Conservation (phyloP, 345 rosid species). For the Microcos paniculata region DNA sequence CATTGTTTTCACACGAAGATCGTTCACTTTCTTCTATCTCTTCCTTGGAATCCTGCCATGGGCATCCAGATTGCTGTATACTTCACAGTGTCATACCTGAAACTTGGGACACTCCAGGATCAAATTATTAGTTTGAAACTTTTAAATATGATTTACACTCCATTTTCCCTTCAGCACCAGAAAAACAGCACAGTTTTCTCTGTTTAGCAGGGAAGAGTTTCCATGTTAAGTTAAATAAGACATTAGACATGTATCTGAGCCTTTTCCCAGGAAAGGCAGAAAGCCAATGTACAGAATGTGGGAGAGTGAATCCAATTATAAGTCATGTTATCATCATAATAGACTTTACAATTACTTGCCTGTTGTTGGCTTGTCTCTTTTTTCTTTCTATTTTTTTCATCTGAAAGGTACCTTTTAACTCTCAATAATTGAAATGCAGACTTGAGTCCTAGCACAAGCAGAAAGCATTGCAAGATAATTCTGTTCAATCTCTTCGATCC, state of each 20-base stretch:
- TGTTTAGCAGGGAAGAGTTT: not conserved
- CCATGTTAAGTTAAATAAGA: slow-evolving; percentile 3
- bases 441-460: not conserved
- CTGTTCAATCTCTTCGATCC: not conserved
- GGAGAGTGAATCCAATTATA: slow-evolving; percentile 9
- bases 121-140: not conserved
- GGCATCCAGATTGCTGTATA: slow-evolving; percentile 34
- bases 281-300: slow-evolving; percentile 7
- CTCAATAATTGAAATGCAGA: not conserved
- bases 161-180: not conserved
- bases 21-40: slow-evolving; percentile 28
- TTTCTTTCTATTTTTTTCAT: not conserved
- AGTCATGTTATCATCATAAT: slow-evolving; percentile 9
- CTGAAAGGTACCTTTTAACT: slow-evolving; percentile 9
- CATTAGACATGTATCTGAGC: not conserved
- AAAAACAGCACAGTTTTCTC: not conserved
- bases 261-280: not conserved
- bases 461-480: not conserved
- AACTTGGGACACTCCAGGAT: slow-evolving; percentile 53
- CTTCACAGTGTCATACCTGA: slow-evolving; percentile 54
- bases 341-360: not conserved
- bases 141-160: not conserved
- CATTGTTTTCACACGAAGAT: slow-evolving; percentile 25
- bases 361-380: slow-evolving; percentile 12
- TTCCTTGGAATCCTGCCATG: slow-evolving; percentile 33